Conservation (phyloP, 805 yeast species). For the Cyberlindnera japonica region DNA sequence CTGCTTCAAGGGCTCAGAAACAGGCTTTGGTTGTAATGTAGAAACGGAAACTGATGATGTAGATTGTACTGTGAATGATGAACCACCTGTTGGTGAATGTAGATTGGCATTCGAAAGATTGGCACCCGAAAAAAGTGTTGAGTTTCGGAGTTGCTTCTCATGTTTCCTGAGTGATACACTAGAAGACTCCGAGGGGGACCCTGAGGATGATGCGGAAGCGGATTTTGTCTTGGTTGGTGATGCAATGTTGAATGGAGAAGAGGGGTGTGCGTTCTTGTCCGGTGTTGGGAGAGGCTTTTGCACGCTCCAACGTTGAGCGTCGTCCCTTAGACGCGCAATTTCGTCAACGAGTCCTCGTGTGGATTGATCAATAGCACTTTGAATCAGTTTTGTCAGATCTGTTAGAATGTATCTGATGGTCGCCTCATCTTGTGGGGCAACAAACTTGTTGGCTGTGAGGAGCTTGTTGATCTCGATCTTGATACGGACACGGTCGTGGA, state of each 20-base stretch:
- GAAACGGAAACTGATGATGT: conserved; percentile 5
- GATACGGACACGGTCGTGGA: conserved; percentile 55
- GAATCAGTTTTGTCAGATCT: conserved; percentile 17
- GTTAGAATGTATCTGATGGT: conserved; percentile 12
- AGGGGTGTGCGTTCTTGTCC: conserved; percentile 15
- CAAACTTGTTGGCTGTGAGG: conserved; percentile 22
- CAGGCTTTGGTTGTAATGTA: conserved; percentile 19
- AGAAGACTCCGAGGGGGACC: conserved; percentile 12
- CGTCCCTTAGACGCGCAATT: conserved; percentile 17
- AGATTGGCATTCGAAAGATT: conserved; percentile 1
- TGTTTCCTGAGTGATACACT: conserved; percentile 6
- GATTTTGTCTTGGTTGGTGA: conserved; percentile 26
- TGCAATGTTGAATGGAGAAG: conserved; percentile 30
- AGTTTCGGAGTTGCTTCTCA: conserved; percentile 12
- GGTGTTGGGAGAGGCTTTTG: conserved; percentile 26
- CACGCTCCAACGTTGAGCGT: conserved; percentile 7
- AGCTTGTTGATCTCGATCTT: conserved; percentile 58
- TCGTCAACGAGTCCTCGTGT: conserved; percentile 16
- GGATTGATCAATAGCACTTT: conserved; percentile 11
- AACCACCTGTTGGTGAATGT: conserved; percentile 18
- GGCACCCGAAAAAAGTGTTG: conserved; percentile 9
- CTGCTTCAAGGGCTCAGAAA: conserved; percentile 72
- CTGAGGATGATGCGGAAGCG: conserved; percentile 4
- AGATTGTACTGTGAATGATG: conserved; percentile 5
- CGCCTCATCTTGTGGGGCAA: conserved; percentile 12